Percentiles rank a stretch among this genome's conserved stretches.
These are phyloP conservation scores for Pterula multifida DNA, from an alignment of 1,284 basidiomycete genomes.

Conservation along the genomic window DNA sequence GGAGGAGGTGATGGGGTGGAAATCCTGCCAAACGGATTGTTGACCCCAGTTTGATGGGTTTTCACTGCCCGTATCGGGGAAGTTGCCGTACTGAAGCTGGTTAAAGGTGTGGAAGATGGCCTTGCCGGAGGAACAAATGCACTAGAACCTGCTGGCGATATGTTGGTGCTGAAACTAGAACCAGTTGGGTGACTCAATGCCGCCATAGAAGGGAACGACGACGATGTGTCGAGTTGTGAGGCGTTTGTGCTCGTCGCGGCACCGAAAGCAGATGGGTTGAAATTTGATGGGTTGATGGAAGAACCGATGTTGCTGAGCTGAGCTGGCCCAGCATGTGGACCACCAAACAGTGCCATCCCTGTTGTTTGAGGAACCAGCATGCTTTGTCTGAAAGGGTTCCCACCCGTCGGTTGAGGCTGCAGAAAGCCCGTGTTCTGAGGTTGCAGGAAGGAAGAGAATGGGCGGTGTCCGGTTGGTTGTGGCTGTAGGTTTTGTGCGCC, in stretches of 20 bases:
- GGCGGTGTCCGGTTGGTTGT: conserved; percentile 36
- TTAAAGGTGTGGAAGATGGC: conserved; percentile 59
- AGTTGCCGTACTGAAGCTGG: conserved; percentile 19
- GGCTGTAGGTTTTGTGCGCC: conserved; percentile 18
- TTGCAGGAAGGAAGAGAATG: conserved; percentile 41
- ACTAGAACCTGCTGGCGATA: conserved; percentile 9
- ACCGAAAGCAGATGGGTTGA: background rate
- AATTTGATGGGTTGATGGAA: conserved; percentile 9
- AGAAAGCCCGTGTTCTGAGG: conserved; percentile 29
- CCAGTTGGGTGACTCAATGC: conserved; percentile 8
- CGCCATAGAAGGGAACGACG: conserved; percentile 12
- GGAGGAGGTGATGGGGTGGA: conserved; percentile 48
- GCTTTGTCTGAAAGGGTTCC: conserved; percentile 62
- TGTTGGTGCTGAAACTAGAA: conserved; percentile 8
- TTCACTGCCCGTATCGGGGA: conserved; percentile 43
- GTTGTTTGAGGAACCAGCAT: conserved; percentile 60
- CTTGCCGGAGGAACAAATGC: conserved; percentile 31
- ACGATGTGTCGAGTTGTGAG: conserved; percentile 10
- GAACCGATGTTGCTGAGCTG: conserved; percentile 6
- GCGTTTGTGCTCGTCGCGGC: background rate
- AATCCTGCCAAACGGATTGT: conserved; percentile 88
- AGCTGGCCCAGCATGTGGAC: background rate
- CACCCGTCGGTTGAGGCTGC: conserved; percentile 58
- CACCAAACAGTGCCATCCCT: conserved; percentile 36
- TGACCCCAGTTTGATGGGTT: conserved; percentile 86